phyloP scores from a whole-genome alignment of 495 filamentous ascomycete genomes.

The Penicillium salamii region DNA sequence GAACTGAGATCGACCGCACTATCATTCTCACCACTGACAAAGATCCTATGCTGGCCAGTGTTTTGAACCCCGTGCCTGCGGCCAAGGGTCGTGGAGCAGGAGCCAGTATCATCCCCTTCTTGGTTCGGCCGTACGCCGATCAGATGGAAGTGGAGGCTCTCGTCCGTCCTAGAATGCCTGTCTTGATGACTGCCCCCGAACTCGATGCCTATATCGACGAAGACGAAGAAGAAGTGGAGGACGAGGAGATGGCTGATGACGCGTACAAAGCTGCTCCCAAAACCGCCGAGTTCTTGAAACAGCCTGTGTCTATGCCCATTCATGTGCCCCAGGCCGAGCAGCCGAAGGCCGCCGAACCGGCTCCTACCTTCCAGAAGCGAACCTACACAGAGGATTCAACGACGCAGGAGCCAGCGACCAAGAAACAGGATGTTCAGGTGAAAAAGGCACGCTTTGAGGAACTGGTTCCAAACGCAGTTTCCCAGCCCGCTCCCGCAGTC shows the following conservation, averaged over 20 bases:
- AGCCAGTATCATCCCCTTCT: slow-evolving; percentile 73
- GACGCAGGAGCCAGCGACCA: slow-evolving; percentile 4
- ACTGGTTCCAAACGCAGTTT: not conserved
- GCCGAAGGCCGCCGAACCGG: slow-evolving; percentile 9
- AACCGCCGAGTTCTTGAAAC: slow-evolving; percentile 27
- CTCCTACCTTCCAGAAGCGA: slow-evolving; percentile 30
- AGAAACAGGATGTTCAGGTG: slow-evolving; percentile 15
- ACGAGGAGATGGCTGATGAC: slow-evolving; percentile 30
- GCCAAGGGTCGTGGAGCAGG: slow-evolving; percentile 53
- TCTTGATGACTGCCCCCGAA: slow-evolving; percentile 35
- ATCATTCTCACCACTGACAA: slow-evolving; percentile 66
- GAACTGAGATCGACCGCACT: slow-evolving; percentile 72
- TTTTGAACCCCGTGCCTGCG: slow-evolving; percentile 67
- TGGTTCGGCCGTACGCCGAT: slow-evolving; percentile 57
- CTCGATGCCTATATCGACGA: slow-evolving; percentile 24
- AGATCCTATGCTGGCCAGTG: slow-evolving; percentile 71
- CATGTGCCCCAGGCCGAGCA: slow-evolving; percentile 12
- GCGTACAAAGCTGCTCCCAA: slow-evolving; percentile 12
- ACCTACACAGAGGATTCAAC: slow-evolving; percentile 29
- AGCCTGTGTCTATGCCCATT: slow-evolving; percentile 13
- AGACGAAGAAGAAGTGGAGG: slow-evolving; percentile 47
- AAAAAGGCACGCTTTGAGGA: slow-evolving; percentile 38
- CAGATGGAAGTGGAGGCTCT: slow-evolving; percentile 68
- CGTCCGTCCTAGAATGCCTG: slow-evolving; percentile 64
- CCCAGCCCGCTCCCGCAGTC: slow-evolving; percentile 1